These are phyloP conservation scores for Ceratocystis albifundus DNA, from an alignment of 2,329 filamentous ascomycete species.

Conservation along the genomic window DNA sequence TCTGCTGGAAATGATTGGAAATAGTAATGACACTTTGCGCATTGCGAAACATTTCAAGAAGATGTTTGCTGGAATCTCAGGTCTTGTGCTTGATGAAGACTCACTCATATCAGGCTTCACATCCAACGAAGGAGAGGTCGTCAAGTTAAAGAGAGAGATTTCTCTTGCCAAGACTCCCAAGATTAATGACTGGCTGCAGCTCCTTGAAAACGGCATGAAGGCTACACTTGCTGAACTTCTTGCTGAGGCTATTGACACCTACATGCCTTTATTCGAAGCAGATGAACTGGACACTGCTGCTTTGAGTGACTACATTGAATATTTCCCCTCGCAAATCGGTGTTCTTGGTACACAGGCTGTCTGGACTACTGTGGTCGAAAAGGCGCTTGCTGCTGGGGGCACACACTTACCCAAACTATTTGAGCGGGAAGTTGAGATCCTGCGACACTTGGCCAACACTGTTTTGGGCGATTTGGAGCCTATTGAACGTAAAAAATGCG, in stretches of 20 bases:
- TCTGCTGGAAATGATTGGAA: slow-evolving; percentile 95
- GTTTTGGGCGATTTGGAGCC: slow-evolving; percentile 82
- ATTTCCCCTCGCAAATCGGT: slow-evolving; percentile 86
- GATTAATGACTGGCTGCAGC: slow-evolving; percentile 97
- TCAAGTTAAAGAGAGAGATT: slow-evolving; percentile 79
- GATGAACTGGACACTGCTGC: slow-evolving; percentile 56
- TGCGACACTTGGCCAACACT: slow-evolving; percentile 74
- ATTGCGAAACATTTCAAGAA: slow-evolving; percentile 99
- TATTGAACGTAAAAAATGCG: slow-evolving; percentile 88
- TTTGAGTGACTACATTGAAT: slow-evolving; percentile 68
- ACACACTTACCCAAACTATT: slow-evolving; percentile 56
- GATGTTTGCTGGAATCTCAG: slow-evolving; percentile 96
- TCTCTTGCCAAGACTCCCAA: slow-evolving; percentile 85
- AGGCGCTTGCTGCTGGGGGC: slow-evolving; percentile 61
- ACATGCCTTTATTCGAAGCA: slow-evolving; percentile 63
- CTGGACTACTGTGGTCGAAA: slow-evolving; percentile 82
- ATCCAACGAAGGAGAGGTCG: slow-evolving; percentile 87
- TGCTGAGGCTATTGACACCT: slow-evolving; percentile 72
- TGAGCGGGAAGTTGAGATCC: slow-evolving; percentile 70
- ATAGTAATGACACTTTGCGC: slow-evolving; percentile 91
- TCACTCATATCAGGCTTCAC: slow-evolving; percentile 81
- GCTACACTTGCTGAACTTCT: slow-evolving; percentile 81
- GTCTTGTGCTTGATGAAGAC: slow-evolving; percentile 82
- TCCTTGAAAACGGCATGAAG: slow-evolving; percentile 89
- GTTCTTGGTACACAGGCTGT: slow-evolving; percentile 87